These are phyloP conservation scores for Naegleria fowleri DNA, from an alignment of 208 protist species.

Conservation along the genomic window DNA sequence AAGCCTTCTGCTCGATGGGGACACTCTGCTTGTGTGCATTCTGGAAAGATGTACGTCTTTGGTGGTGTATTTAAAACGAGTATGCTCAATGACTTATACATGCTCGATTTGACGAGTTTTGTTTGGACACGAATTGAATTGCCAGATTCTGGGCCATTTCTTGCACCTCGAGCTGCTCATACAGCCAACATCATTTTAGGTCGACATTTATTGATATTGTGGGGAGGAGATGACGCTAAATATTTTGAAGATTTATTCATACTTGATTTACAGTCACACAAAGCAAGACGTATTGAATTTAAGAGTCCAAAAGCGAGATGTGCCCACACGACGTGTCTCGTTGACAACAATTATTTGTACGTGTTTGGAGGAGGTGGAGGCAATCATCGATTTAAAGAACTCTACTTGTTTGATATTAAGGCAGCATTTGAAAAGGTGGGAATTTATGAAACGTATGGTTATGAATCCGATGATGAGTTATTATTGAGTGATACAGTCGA, in stretches of 20 bases:
- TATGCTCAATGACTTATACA: neutral
- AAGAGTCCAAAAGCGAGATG: conserved; percentile 20
- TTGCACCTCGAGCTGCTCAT: neutral
- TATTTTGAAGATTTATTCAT: conserved; percentile 2
- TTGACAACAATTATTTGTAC: neutral
- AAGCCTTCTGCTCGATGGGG: neutral
- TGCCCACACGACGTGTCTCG: neutral
- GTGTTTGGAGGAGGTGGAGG: neutral
- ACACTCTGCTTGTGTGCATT: neutral
- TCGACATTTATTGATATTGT: neutral
- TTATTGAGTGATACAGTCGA: neutral
- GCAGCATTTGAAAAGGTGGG: neutral
- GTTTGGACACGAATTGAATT: neutral
- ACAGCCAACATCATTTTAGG: neutral
- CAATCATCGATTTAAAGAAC: neutral
- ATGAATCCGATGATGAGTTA: neutral
- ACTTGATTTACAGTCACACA: neutral
- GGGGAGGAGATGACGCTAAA: conserved; percentile 1
- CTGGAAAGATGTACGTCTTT: neutral
- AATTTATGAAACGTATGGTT: neutral
- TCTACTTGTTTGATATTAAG: neutral
- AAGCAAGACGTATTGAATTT: neutral
- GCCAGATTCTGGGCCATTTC: neutral
- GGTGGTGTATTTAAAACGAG: neutral
- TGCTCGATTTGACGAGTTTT: neutral